These are phyloP conservation scores for Tetracentron sinense DNA, from an alignment of 164 flowering plant genomes.

Conservation along the genomic window DNA sequence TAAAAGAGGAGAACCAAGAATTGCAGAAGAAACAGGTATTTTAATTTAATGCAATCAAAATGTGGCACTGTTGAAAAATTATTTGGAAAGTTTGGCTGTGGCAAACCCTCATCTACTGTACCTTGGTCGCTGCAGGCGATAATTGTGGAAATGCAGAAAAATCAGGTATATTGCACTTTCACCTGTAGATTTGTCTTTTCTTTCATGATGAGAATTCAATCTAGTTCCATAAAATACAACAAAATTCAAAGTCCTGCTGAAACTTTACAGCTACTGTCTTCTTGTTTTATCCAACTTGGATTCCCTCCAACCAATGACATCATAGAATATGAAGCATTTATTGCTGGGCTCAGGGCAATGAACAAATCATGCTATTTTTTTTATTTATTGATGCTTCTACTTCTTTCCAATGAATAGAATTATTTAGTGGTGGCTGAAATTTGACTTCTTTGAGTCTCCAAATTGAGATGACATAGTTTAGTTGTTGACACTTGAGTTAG, in stretches of 20 bases:
- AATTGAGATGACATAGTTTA: background rate
- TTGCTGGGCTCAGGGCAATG: too few relatives aligned
- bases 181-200: background rate
- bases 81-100: background rate
- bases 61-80: background rate
- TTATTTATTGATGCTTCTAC: background rate
- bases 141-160: constrained; percentile 54
- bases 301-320: too few relatives aligned
- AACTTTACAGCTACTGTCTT: background rate
- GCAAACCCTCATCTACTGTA: background rate
- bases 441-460: background rate
- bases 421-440: background rate
- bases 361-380: background rate
- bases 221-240: background rate
- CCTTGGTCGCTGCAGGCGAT: constrained; percentile 42
- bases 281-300: too few relatives aligned
- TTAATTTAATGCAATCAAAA: background rate
- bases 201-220: background rate
- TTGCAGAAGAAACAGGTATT: constrained; percentile 35
- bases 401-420: background rate
- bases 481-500: background rate
- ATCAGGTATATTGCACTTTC: constrained; percentile 39
- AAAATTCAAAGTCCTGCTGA: background rate
- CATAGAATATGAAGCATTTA: too few relatives aligned
- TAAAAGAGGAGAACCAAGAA: constrained; percentile 77